Percentiles rank a stretch among this genome's conserved stretches.
phyloP scores from a whole-genome alignment of 202 grass and related monocot genomes.

The Brachypodium distachyon region DNA sequence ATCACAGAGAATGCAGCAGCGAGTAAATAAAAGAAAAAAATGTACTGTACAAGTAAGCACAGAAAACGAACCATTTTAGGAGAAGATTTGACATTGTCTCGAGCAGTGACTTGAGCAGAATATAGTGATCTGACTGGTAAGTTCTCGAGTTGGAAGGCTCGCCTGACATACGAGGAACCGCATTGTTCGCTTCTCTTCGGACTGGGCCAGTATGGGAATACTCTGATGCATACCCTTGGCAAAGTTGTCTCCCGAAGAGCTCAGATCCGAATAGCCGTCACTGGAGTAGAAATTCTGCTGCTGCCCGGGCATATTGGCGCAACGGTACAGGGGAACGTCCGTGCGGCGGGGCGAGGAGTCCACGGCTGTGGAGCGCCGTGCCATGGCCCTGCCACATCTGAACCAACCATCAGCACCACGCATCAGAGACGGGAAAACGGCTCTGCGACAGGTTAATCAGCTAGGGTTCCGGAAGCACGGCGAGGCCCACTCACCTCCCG shows the following conservation, averaged over 20 bases:
- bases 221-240: slow-evolving; percentile 40
- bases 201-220: slow-evolving; percentile 37
- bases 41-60: background rate
- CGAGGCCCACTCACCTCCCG: slow-evolving; percentile 48
- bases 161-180: slow-evolving; percentile 10
- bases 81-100: slow-evolving; percentile 18
- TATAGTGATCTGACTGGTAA: slow-evolving; percentile 25
- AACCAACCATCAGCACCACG: slow-evolving; percentile 1
- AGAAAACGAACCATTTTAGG: slow-evolving; percentile 30
- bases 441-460: background rate
- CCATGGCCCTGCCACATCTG: slow-evolving; percentile 28
- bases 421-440: slow-evolving; percentile 12
- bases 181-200: slow-evolving; percentile 21
- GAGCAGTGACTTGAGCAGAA: slow-evolving; percentile 29
- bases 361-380: slow-evolving; percentile 33
- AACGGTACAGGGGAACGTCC: slow-evolving; percentile 34
- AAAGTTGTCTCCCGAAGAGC: slow-evolving; percentile 77
- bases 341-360: slow-evolving; percentile 60
- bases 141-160: background rate
- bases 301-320: slow-evolving; percentile 24
- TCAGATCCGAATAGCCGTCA: slow-evolving; percentile 85
- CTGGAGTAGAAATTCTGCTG: slow-evolving; percentile 73
- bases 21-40: background rate
- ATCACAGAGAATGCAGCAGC: background rate
- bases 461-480: background rate